Base-by-base conservation (phyloP, 176 grass and related monocot genomes). In the Areca catechu region DNA sequence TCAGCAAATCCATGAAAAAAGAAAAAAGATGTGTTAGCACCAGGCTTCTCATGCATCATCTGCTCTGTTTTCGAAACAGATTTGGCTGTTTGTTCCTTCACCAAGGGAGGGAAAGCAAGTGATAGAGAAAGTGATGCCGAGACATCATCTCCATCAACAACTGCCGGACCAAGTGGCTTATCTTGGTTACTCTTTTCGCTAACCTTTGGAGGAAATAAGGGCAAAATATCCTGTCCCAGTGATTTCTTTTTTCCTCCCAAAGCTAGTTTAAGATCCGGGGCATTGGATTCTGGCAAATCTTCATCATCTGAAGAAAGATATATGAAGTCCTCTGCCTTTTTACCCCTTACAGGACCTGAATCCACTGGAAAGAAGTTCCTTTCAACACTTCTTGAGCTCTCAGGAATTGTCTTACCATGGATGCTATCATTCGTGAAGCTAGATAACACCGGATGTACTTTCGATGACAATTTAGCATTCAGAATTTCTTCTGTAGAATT, bases 291-390 rank as follows among this genome's bases (percentile, higher is more conserved):
- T 47, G 60, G 51, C 4, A 48, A 61, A 19, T 83, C 79, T 62
- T 86, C 82, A 59, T 79, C 57, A 65, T 85, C 69, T 34, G 66
- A 82, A 72, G 62, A 71, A 56, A 60, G 50, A 67, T 69, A 57
- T 48, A 77, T 49, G 16, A 74, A 24, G 7, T 67, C 54, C 30
- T 61, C 72, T 22, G 57, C 16, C 24, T 51, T 60, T 56, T 50
- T 25, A 61, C 53, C 76, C 58, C 63, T 69, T 67, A 37, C 30
- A 12, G 54, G 16, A 15, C 68, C 70, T 77, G 72, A 62, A 73
- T 86, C 80, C 48, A 86, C 53, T 24, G 68, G 53, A 71, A 84
- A 80, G 49, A 88, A 58, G 18, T 66, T 49, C 61, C 80, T 87
- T 66, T 48, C 72, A 65, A 77, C 72, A 60, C 37, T 70, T 55